Base-by-base conservation (phyloP, 352 stramenopile genomes). In the Phytophthora hybrid region DNA sequence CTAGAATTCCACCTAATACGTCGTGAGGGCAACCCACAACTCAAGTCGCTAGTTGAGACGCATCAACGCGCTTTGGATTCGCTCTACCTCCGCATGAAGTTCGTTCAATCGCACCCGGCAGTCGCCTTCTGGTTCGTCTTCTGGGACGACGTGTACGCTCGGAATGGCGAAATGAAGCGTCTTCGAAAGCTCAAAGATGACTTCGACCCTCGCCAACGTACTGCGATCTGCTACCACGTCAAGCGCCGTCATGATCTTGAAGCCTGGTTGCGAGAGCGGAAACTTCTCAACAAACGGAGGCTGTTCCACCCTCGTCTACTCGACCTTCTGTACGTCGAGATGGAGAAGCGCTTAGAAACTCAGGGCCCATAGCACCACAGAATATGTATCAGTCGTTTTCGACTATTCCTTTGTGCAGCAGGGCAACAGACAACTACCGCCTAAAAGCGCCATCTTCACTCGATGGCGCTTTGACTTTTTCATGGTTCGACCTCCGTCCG, bases 1-100 rank as follows among this genome's bases (percentile, higher is more conserved):
- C 58, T 87, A 16, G 71, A 87, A 46, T 3, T 54, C 1, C 55
- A 71, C 63, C 8, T 53, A 26, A 53, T 11, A 11, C 18, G n/a
- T 14, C 46, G 46, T 16, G 46, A 53, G 16, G n/a, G n/a, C 5
- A 53, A 53, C n/a, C 46, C 46, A 7, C 46, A 29, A 11, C 46
- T 53, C 16, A n/a, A 51, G 41, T 51, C 41, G 41, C 18, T 51
- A 16, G 41, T 51, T 51, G 41, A 51, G 16, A 51, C 41, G 41
- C 41, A 51, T n/a, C 41, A 51, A 51, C n/a, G 5, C 18, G 41
- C 41, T 7, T 51, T 51, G 41, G 41, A 51, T n/a, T 18, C 41
- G 41, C 41, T 51, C 9, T 51, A 51, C 19, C 41, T 51, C 5
- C 41, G 41, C 5, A 51, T 51, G 41, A 51, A 10, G 41, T 51